phyloP scores from a whole-genome alignment of 1,139 yeast genomes.

The Wickerhamiella pararugosa region DNA sequence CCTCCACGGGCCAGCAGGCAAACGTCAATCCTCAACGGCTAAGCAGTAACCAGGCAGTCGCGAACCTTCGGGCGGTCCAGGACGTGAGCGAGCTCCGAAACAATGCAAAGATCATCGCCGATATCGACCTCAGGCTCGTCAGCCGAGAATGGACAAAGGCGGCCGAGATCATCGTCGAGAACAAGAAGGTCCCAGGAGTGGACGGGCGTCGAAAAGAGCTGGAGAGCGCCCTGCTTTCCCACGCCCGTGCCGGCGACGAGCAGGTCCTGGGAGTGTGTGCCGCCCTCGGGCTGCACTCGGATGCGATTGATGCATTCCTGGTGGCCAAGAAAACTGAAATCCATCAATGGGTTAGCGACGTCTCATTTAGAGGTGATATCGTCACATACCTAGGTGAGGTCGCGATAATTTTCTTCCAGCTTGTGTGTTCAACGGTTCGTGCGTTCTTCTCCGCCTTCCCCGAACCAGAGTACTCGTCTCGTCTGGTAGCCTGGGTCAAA shows the following conservation, averaged over 20 bases:
- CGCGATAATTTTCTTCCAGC: conserved; percentile 45
- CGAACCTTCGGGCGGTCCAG: too few relatives aligned
- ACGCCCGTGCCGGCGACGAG: conserved; percentile 22
- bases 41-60: too few relatives aligned
- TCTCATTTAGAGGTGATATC: conserved; percentile 41
- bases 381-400: conserved; percentile 42
- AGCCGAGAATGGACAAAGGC: conserved; percentile 44
- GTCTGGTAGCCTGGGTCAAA: conserved; percentile 54
- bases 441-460: conserved; percentile 34
- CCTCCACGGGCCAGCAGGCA: background rate
- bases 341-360: conserved; percentile 31
- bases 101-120: conserved; percentile 49
- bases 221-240: conserved; percentile 19
- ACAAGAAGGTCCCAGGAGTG: background rate
- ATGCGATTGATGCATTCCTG: conserved; percentile 35
- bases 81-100: conserved; percentile 29
- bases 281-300: conserved; percentile 30
- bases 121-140: conserved; percentile 50
- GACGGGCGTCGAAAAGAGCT: conserved; percentile 20
- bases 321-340: conserved; percentile 34
- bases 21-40: too few relatives aligned
- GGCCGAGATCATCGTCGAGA: conserved; percentile 19
- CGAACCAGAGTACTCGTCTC: conserved; percentile 24
- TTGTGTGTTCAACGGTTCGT: conserved; percentile 34
- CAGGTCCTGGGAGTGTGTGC: conserved; percentile 28